phyloP scores from a whole-genome alignment of 129 eudicot genomes.

The Dittrichia graveolens region DNA sequence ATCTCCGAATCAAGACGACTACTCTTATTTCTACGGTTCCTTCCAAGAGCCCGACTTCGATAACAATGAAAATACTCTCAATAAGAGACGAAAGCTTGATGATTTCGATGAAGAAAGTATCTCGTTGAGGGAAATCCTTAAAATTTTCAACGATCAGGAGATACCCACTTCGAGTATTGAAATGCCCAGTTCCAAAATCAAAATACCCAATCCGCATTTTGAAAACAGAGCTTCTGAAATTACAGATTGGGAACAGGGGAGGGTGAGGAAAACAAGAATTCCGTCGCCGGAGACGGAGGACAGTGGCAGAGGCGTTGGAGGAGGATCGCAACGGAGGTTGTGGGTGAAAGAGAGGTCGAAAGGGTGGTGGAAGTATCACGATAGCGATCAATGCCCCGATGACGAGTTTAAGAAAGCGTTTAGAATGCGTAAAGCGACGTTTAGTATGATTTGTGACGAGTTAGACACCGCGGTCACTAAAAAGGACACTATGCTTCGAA shows the following conservation, averaged over 20 bases:
- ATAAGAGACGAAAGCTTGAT: conserved; percentile 31
- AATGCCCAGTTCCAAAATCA: not conserved
- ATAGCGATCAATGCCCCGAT: conserved; percentile 56
- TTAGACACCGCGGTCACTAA: conserved; percentile 57
- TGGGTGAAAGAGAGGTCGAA: conserved; percentile 82
- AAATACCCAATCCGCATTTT: conserved; percentile 20
- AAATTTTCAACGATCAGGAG: conserved; percentile 1
- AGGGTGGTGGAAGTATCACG: conserved; percentile 76
- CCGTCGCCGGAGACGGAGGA: conserved; percentile 6
- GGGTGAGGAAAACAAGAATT: conserved; percentile 19
- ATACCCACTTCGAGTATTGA: conserved; percentile 26
- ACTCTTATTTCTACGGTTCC: conserved; percentile 36
- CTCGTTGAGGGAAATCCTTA: conserved; percentile 26
- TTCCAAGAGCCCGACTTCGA: conserved; percentile 51
- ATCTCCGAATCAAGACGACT: conserved; percentile 48
- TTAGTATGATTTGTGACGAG: conserved; percentile 63
- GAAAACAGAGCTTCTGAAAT: conserved; percentile 9
- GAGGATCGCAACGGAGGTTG: conserved; percentile 47
- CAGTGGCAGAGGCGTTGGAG: conserved; percentile 18
- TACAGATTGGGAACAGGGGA: conserved; percentile 24
- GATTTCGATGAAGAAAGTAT: conserved; percentile 3
- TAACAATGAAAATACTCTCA: not conserved
- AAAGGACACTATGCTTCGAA: conserved; percentile 63
- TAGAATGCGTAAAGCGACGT: conserved; percentile 63
- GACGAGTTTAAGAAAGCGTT: conserved; percentile 60